Conservation (phyloP, 129 eudicot species). For the Kitagawia praeruptora region DNA sequence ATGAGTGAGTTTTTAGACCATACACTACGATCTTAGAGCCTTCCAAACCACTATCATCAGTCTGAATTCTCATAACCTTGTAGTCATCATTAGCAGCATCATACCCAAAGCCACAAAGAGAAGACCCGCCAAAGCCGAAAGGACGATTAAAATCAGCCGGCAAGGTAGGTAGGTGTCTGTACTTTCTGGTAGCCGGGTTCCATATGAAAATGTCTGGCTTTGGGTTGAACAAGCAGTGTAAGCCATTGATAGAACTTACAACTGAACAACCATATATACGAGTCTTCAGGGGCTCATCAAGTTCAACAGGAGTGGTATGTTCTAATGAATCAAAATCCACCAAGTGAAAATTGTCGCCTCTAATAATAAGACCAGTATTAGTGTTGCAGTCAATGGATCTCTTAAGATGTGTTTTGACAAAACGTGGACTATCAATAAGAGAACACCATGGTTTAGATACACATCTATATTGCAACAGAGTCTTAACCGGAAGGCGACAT, state of each 20-base stretch:
- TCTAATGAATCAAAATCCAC: slow-evolving; percentile 14
- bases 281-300: not conserved
- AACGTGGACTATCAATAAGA: slow-evolving; percentile 6
- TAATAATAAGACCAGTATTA: not conserved
- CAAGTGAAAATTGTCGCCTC: not conserved
- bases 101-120: slow-evolving; percentile 5
- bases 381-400: not conserved
- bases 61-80: not conserved
- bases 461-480: not conserved
- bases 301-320: not conserved
- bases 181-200: slow-evolving; percentile 8
- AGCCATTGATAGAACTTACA: slow-evolving; percentile 26
- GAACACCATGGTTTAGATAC: slow-evolving; percentile 11
- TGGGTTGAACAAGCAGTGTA: slow-evolving; percentile 18
- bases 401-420: slow-evolving; percentile 8
- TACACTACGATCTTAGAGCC: slow-evolving; percentile 3
- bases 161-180: not conserved
- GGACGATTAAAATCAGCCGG: not conserved
- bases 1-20: not conserved
- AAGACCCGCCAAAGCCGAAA: not conserved
- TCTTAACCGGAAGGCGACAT: not conserved
- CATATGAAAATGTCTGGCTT: not conserved
- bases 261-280: slow-evolving; percentile 7
- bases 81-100: not conserved
- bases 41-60: not conserved